Evolutionary conservation across 495 filamentous ascomycete genomes (phyloP), one percentile per base, ranked within the genome.

Genomic region (Massariosphaeria phaeospora): DNA sequence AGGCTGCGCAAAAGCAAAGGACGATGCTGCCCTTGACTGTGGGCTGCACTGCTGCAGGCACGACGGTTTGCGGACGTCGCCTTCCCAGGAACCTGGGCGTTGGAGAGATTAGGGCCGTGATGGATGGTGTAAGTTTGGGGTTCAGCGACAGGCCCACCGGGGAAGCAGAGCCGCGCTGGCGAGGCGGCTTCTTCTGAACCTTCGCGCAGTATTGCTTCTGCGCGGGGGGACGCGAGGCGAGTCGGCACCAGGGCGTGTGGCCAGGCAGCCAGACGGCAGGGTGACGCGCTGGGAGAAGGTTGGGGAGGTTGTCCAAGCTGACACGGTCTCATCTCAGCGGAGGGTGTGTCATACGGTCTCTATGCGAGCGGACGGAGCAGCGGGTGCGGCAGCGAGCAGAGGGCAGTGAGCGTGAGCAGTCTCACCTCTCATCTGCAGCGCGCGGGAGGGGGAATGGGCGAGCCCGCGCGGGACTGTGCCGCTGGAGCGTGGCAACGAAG

Each of bases 281-380:
- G 36, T 13, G 11, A 15, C 9, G 38, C 10, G 34, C 8, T 40
- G 24, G 15, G 34, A 24, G 5, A 4, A 9, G 29, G 21, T 20
- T 17, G 20, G 34, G 20, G 5, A 15, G 23, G 31, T 5, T 7
- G 5, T 31, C 39, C 24, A 21, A 39, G 48, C 55, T 59, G 55
- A 59, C 55, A 59, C 47, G 55, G 48, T 52, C 45, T 52, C 55
- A 50, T 51, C 48, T 52, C 34, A 52, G 47, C 40, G 15, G 48
- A 52, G 47, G 17, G 55, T 36, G 52, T 56, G 52, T 49, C 50
- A 54, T 42, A 30, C 25, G 23, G 13, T n/a, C n/a, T n/a, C n/a
- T n/a, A n/a, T n/a, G n/a, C n/a, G n/a, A n/a, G n/a, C n/a, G n/a
- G 24, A 40, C 41, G 12, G 35, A 35, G 17, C 17, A 21, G 24